phyloP scores from a whole-genome alignment of 2,329 filamentous ascomycete species.

The Epichloe festucae region DNA sequence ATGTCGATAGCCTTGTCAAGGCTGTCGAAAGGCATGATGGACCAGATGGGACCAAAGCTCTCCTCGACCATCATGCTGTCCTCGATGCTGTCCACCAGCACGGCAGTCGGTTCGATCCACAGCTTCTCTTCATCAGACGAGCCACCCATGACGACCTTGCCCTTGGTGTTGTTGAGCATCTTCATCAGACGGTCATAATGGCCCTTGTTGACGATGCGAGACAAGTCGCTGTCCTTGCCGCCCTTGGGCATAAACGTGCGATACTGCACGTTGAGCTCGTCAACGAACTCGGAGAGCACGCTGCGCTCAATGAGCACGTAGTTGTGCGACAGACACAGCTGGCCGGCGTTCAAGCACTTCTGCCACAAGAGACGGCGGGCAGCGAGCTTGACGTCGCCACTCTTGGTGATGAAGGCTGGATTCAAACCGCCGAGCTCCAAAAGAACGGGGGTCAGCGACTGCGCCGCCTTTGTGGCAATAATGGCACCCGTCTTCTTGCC shows the following conservation, averaged over 20 bases:
- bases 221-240: slow-evolving; percentile 65
- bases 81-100: slow-evolving; percentile 57
- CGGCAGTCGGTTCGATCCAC: slow-evolving; percentile 86
- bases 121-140: slow-evolving; percentile 65
- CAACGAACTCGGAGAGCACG: slow-evolving; percentile 58
- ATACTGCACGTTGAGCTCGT: slow-evolving; percentile 57
- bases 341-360: slow-evolving; percentile 76
- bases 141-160: slow-evolving; percentile 80
- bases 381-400: slow-evolving; percentile 66
- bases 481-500: slow-evolving; percentile 68
- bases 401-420: slow-evolving; percentile 80
- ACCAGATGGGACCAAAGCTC: slow-evolving; percentile 86
- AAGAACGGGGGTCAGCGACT: slow-evolving; percentile 73
- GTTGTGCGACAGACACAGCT: slow-evolving; percentile 88
- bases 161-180: slow-evolving; percentile 75
- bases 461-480: slow-evolving; percentile 78
- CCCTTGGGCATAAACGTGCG: slow-evolving; percentile 77
- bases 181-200: slow-evolving; percentile 76
- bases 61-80: slow-evolving; percentile 76
- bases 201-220: slow-evolving; percentile 64
- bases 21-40: slow-evolving; percentile 62
- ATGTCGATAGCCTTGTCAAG: slow-evolving; percentile 78
- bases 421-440: slow-evolving; percentile 88
- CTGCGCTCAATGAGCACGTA: slow-evolving; percentile 75
- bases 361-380: slow-evolving; percentile 80